These are phyloP conservation scores for Pleodorina starrii DNA, from an alignment of 139 green algal species.

Conservation along the genomic window DNA sequence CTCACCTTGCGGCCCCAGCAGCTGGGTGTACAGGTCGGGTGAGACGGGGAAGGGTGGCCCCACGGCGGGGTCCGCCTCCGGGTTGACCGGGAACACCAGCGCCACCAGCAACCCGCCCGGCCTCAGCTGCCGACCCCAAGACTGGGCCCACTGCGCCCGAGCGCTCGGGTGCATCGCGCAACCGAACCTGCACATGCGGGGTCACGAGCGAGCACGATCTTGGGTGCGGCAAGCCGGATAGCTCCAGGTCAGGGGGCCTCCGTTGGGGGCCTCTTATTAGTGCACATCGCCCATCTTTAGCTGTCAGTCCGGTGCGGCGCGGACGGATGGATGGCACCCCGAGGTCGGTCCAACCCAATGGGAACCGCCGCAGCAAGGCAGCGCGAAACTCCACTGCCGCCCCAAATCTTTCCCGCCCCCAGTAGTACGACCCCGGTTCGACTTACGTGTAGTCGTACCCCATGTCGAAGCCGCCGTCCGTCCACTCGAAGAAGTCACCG, in stretches of 20 bases:
- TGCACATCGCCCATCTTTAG: too few species aligned
- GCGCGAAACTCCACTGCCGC: too few species aligned
- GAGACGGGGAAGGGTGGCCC: constrained; percentile 75
- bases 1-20: constrained; percentile 57
- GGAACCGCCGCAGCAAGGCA: too few species aligned
- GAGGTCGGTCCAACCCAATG: too few species aligned
- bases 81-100: constrained; percentile 76
- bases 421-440: too few species aligned
- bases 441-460: constrained; percentile 36
- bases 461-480: not conserved
- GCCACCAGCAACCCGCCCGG: constrained; percentile 70
- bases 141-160: constrained; percentile 66
- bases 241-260: too few species aligned
- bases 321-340: too few species aligned
- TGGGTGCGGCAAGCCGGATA: too few species aligned
- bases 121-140: constrained; percentile 63
- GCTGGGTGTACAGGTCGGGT: constrained; percentile 64
- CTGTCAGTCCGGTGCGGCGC: too few species aligned
- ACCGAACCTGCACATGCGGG: constrained; percentile 75
- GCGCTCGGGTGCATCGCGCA: constrained; percentile 76
- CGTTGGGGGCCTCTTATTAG: too few species aligned
- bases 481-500: constrained; percentile 23
- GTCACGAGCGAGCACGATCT: too few species aligned
- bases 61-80: constrained; percentile 3
- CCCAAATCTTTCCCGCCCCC: too few species aligned